A percentile compares a stretch with the other conserved stretches of the same genome.
Conservation (phyloP, 1,284 basidiomycete species). For the Mrakiaceae sp. region DNA sequence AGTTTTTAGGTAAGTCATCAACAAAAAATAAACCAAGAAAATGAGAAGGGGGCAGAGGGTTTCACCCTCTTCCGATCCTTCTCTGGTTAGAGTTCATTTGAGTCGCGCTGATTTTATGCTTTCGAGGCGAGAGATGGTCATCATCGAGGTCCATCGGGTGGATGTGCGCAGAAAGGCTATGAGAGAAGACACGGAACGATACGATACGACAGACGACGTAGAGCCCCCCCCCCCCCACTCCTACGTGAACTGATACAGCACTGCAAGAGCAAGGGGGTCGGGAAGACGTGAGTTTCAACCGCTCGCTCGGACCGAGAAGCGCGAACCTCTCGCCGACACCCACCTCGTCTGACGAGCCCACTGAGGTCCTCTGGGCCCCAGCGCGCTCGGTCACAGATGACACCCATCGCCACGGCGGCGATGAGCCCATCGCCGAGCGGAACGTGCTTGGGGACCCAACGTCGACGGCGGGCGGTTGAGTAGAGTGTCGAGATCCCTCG, state of each 20-base stretch:
- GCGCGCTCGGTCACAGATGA: conserved; percentile 36
- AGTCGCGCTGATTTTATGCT: too few species aligned
- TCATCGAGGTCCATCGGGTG: too few species aligned
- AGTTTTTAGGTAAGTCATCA: too few species aligned
- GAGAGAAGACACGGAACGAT: too few species aligned
- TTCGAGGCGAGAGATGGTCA: too few species aligned
- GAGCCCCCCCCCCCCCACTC: too few species aligned
- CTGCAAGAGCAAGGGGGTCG: not conserved
- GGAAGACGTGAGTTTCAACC: not conserved
- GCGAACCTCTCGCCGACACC: not conserved
- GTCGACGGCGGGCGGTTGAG: conserved; percentile 63
- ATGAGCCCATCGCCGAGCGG: conserved; percentile 34
- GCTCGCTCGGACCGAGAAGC: not conserved
- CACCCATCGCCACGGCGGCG: conserved; percentile 79
- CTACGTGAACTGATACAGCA: conserved; percentile 5
- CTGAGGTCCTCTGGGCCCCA: conserved; percentile 7
- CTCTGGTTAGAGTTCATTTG: too few species aligned
- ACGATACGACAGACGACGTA: too few species aligned
- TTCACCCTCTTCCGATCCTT: too few species aligned
- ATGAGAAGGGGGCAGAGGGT: too few species aligned
- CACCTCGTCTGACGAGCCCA: conserved; percentile 8
- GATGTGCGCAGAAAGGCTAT: too few species aligned
- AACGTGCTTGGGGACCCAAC: conserved; percentile 59
- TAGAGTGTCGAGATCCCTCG: conserved; percentile 80
- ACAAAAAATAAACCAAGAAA: too few species aligned